A percentile compares a stretch with the other conserved stretches of the same genome.
Conservation (phyloP, 768 basidiomycete species). For the Leccinum subtestaceum region DNA sequence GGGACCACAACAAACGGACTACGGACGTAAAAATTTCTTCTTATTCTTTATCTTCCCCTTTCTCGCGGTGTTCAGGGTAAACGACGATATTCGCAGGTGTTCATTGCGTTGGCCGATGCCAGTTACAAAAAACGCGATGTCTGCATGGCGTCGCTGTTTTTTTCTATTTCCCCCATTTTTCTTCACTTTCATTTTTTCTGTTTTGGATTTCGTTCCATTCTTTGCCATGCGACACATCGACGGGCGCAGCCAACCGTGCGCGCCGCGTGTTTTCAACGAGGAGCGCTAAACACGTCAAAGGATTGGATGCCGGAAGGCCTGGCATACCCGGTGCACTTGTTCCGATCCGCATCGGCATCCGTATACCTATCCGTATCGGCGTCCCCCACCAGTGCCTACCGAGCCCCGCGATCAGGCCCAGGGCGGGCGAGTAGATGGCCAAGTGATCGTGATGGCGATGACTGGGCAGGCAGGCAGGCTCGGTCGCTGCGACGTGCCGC, state of each 20-base stretch:
- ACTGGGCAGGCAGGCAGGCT: neutral
- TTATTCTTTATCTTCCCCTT: neutral
- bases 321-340: neutral
- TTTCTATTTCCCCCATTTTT: neutral
- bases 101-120: neutral
- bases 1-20: neutral
- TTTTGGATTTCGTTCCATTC: neutral
- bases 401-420: neutral
- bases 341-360: neutral
- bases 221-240: neutral
- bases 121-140: neutral
- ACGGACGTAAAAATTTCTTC: neutral
- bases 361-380: neutral
- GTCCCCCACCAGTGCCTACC: neutral
- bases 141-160: neutral
- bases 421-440: neutral
- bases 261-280: constrained; percentile 29
- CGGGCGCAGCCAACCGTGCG: constrained; percentile 1
- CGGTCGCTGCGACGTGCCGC: neutral
- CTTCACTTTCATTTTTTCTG: neutral
- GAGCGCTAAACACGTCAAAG: constrained; percentile 4
- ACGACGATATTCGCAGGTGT: neutral
- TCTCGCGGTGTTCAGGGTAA: neutral
- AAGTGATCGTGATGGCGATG: neutral
- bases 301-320: neutral